Conservation (phyloP, 2,329 filamentous ascomycete species). For the Clarireedia homoeocarpa region DNA sequence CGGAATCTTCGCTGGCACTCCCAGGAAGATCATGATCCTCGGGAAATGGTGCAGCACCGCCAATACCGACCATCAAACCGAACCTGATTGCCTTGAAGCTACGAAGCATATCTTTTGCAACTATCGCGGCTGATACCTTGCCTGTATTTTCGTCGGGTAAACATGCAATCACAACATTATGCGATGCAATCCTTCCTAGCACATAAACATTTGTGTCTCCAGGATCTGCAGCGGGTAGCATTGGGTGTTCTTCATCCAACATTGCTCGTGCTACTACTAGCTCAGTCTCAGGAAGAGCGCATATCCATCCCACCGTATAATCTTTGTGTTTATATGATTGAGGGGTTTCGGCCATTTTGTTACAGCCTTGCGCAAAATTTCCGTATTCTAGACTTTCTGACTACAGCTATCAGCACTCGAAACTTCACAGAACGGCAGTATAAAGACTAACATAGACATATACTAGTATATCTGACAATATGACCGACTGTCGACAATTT, state of each 20-base stretch:
- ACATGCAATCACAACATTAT: slow-evolving; percentile 19
- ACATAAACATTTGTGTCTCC: slow-evolving; percentile 14
- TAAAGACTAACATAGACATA: too few relatives aligned
- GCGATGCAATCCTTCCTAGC: slow-evolving; percentile 13
- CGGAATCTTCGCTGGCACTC: neutral
- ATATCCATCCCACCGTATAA: slow-evolving; percentile 21
- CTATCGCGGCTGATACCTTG: slow-evolving; percentile 28
- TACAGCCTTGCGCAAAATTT: slow-evolving; percentile 1
- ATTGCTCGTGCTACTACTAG: slow-evolving; percentile 13
- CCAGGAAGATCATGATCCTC: slow-evolving; percentile 11
- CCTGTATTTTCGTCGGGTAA: slow-evolving; percentile 18
- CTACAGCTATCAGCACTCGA: too few relatives aligned
- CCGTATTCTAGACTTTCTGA: neutral
- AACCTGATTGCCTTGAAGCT: slow-evolving; percentile 32
- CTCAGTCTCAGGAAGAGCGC: slow-evolving; percentile 15
- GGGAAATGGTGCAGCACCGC: slow-evolving; percentile 23
- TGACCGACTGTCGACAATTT: too few relatives aligned
- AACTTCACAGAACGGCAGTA: too few relatives aligned
- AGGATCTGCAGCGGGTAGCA: slow-evolving; percentile 9
- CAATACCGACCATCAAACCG: slow-evolving; percentile 38
- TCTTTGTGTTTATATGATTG: neutral
- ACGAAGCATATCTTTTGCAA: slow-evolving; percentile 21
- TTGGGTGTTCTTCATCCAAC: slow-evolving; percentile 16
- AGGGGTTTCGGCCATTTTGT: neutral
- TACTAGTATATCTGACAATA: too few relatives aligned